A percentile compares a stretch with the other conserved stretches of the same genome.
These are phyloP conservation scores for Tetracladium setigerum DNA, from an alignment of 495 filamentous ascomycete genomes.

Conservation along the genomic window DNA sequence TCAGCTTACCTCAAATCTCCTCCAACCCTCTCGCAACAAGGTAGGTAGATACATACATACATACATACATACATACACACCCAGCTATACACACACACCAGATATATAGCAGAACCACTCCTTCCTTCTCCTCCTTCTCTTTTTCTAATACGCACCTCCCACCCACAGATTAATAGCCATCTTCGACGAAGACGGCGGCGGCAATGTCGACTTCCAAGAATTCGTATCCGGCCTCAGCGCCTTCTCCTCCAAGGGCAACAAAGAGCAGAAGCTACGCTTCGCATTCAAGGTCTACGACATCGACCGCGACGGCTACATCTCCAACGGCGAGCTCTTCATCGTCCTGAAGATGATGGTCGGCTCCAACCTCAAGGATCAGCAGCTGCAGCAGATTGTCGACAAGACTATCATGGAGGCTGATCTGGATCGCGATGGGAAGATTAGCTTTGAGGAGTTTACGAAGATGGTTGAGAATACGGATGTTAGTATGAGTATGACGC, in stretches of 20 bases:
- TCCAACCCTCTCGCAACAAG: conserved; percentile 95
- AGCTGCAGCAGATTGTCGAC: conserved; percentile 96
- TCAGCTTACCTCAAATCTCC: conserved; percentile 92
- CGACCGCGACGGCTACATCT: conserved; percentile 96
- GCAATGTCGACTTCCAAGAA: conserved; percentile 98
- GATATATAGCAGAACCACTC: too few relatives aligned
- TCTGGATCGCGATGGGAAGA: conserved; percentile 90
- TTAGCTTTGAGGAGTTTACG: conserved; percentile 98
- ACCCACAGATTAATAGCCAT: conserved; percentile 88
- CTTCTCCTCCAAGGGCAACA: conserved; percentile 96
- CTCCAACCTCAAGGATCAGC: conserved; percentile 97
- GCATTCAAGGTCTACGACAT: conserved; percentile 99
- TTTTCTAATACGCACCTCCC: conserved; percentile 1
- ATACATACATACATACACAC: neutral
- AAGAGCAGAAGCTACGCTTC: conserved; percentile 96
- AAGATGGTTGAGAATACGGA: conserved; percentile 99
- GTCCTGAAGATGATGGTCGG: conserved; percentile 99
- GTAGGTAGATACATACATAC: conserved; percentile 33
- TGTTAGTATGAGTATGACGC: conserved; percentile 95
- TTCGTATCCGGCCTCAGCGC: conserved; percentile 94
- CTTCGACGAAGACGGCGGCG: conserved; percentile 97
- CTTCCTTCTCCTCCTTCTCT: conserved; percentile 1
- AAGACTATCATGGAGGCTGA: conserved; percentile 99
- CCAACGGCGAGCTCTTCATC: conserved; percentile 98
- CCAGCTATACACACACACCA: neutral